phyloP scores from a whole-genome alignment of 2,329 filamentous ascomycete genomes.

The Diaporthe citriasiana region DNA sequence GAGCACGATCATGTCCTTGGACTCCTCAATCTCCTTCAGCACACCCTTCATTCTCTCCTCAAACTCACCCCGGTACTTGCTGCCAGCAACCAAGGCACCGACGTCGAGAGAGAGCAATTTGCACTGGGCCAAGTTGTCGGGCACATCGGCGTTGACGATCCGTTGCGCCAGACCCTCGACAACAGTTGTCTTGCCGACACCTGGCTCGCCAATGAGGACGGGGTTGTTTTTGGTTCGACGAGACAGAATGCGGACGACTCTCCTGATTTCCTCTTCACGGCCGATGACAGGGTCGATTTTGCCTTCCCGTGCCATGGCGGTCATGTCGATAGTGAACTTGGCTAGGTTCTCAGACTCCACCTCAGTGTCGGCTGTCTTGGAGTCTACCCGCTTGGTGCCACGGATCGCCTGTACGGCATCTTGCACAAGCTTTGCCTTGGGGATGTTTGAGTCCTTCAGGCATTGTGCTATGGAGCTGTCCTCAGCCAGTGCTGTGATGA shows the following conservation, averaged over 20 bases:
- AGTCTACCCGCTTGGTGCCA: slow-evolving; percentile 93
- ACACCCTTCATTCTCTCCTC: slow-evolving; percentile 99
- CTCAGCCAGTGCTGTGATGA: slow-evolving; percentile 88
- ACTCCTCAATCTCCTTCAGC: slow-evolving; percentile 94
- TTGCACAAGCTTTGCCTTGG: slow-evolving; percentile 90
- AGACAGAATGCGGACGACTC: slow-evolving; percentile 92
- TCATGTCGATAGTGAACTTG: slow-evolving; percentile 99
- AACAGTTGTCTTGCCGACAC: slow-evolving; percentile 98
- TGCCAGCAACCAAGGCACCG: slow-evolving; percentile 93
- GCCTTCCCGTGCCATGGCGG: slow-evolving; percentile 92
- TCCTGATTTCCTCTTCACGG: slow-evolving; percentile 93
- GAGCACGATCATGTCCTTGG: slow-evolving; percentile 96
- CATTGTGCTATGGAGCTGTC: slow-evolving; percentile 80
- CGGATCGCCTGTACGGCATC: slow-evolving; percentile 92
- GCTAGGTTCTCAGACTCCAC: slow-evolving; percentile 94
- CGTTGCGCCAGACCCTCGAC: slow-evolving; percentile 95
- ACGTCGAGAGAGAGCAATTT: slow-evolving; percentile 96
- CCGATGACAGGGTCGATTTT: slow-evolving; percentile 99
- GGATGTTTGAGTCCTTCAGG: slow-evolving; percentile 89
- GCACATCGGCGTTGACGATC: slow-evolving; percentile 96
- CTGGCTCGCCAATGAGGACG: slow-evolving; percentile 96
- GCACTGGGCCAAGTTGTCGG: slow-evolving; percentile 94
- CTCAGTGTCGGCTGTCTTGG: slow-evolving; percentile 94
- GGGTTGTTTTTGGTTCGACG: slow-evolving; percentile 98
- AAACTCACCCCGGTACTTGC: slow-evolving; percentile 98